Base-by-base conservation (phyloP, 2,329 filamentous ascomycete species). In the Raffaelea ambrosiae region DNA sequence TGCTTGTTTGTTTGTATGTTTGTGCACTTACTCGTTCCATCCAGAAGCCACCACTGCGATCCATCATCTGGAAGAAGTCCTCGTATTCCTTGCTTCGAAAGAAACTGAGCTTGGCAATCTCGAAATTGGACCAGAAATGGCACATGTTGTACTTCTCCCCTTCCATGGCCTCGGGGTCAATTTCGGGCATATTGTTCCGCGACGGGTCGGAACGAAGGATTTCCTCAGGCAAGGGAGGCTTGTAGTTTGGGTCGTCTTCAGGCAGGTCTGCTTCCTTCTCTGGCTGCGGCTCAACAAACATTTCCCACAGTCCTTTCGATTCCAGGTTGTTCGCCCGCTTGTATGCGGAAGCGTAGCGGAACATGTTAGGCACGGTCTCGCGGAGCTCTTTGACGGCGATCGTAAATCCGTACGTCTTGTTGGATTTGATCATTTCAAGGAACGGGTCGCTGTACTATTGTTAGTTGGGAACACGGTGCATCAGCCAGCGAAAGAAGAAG, bases 81-180 rank as follows among this genome's bases (percentile, higher is more conserved):
- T 95, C 86, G 64, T 98, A 98, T 62, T 89, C 86, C 69, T 95
- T 91, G 72, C 90, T 96, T 58, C 93, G 82, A 78, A 97, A 97
- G 81, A 89, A 98, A 69, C 88, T 85, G 52, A 98, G 77, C 51
- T 83, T 82, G 14, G 93, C 93, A 69, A 98, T 98, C 67, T 98
- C 93, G 57, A 98, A 98, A 66, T 98, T 98, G 66, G 89, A 95
- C 93, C 93, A 98, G 73, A 96, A 98, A 72, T 98, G 93, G 65
- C 93, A 98, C 93, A 98, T 98, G 71, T 98, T 98, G 75, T 98
- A 98, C 59, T 83, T 87, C 66, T 98, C 93, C 54, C 89, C 88
- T 63, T 97, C 91, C 93, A 98, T 98, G 39, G 83, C 79, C 61
- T 97, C 90, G 0, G 85, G 83, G 60, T 97, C 88, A 48, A 96